Evolutionary conservation across 164 flowering plant genomes (phyloP).

Genomic region (Malania oleifera): DNA sequence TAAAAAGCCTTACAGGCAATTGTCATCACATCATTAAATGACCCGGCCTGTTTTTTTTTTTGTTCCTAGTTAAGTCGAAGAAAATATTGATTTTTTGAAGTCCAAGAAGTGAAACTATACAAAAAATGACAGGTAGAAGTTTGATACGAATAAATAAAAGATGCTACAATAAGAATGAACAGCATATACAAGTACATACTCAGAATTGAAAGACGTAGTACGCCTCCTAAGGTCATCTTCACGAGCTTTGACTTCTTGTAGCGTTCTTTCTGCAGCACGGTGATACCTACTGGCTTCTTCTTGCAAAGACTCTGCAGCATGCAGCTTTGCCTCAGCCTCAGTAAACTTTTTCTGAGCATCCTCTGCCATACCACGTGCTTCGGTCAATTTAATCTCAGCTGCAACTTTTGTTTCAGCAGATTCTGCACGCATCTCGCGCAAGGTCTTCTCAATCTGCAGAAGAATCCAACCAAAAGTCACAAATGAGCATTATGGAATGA

Average conservation of each 20-base stretch:
- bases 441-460: constrained; percentile 79
- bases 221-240: constrained; percentile 83
- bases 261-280: constrained; percentile 72
- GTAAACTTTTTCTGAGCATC: constrained; percentile 54
- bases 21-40: too few species aligned
- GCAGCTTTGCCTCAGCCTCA: constrained; percentile 68
- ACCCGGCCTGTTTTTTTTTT: too few species aligned
- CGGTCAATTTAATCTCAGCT: constrained; percentile 65
- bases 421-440: constrained; percentile 93
- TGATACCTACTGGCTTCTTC: constrained; percentile 62
- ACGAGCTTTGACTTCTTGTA: constrained; percentile 84
- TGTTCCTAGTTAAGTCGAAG: too few species aligned
- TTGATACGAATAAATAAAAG: neutral
- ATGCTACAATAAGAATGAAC: neutral
- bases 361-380: constrained; percentile 62
- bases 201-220: constrained; percentile 50
- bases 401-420: constrained; percentile 78
- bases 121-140: neutral
- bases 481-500: neutral
- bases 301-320: constrained; percentile 70
- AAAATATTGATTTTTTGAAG: too few species aligned
- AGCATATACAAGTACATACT: constrained; percentile 44
- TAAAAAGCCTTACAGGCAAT: too few species aligned
- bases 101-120: neutral
- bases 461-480: neutral